Evolutionary conservation across 2,329 filamentous ascomycete genomes (phyloP), one percentile per base, ranked within the genome.

Genomic region (Phyllachora maydis): DNA sequence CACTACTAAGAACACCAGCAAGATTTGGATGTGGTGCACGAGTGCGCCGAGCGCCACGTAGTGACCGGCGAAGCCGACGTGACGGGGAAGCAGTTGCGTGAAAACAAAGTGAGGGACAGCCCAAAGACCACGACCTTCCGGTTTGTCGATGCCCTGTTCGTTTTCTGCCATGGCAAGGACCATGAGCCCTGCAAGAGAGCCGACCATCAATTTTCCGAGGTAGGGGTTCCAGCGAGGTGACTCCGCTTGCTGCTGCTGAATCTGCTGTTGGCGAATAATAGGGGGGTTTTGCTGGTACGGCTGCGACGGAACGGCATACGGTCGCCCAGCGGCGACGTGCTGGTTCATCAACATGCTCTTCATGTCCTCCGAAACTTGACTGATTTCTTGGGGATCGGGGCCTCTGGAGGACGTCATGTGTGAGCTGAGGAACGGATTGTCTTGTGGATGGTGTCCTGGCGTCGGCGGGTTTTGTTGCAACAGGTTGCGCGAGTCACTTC

Each of bases 181-280:
- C 83, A 95, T 92, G 11, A 95, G 56, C 9, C 81, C 82, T 13
- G 83, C 85, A 28, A 95, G 62, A 11, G 83, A 85, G 19, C 85
- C 85, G 4, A 93, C 70, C 78, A 93, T 88, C 33, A 93, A 59
- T 49, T 90, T 91, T 24, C 65, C 65, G 28, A 65, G 59, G 30
- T 68, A 71, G 2, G 60, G 61, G 24, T 53, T 54, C 64, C 65
- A 72, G 17, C 56, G 49, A 26, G 50, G 24, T 8, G 27, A 50
- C 28, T 54, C 49, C 9, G 26, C 27, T 23, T 52, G 51, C 15
- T 54, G 52, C 29, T 59, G 58, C 32, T 64, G 60, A 11, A 64
- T 58, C 29, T 64, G 59, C 32, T 67, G 62, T 28, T 64, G 62
- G 18, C 59, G 55, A 18, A 63, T 41, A 12, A 61, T 31, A 6